Percentiles rank a stretch among this genome's conserved stretches.
Evolutionary conservation across 148 eudicot species (phyloP).

Genomic region (Tetragonia tetragonoides): DNA sequence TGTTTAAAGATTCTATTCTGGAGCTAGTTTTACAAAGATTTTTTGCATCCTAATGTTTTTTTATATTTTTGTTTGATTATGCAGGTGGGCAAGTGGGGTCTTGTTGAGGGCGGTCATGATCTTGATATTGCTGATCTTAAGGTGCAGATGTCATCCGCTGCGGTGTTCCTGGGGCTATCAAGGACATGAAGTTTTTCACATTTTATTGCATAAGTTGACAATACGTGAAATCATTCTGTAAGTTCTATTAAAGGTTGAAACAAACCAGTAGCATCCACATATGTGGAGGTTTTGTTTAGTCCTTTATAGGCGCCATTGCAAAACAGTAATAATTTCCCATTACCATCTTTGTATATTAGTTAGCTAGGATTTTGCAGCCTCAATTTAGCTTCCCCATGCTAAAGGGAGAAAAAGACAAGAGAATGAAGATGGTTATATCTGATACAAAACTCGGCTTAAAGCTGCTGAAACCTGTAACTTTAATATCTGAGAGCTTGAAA

Average conservation of each 20-base stretch:
- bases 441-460: too few species aligned
- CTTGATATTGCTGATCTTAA: conserved; percentile 87
- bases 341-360: neutral
- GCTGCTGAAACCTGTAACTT: too few species aligned
- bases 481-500: too few species aligned
- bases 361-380: conserved; percentile 31
- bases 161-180: conserved; percentile 78
- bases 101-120: conserved; percentile 99
- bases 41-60: neutral
- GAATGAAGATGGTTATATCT: too few species aligned
- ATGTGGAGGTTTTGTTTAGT: conserved; percentile 9
- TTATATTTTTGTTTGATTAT: neutral
- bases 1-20: neutral
- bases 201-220: neutral
- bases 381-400: neutral
- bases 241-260: neutral
- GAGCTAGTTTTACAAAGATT: neutral
- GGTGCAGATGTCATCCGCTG: conserved; percentile 81
- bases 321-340: conserved; percentile 20
- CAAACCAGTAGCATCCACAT: neutral
- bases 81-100: conserved; percentile 89
- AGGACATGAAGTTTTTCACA: conserved; percentile 31
- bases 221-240: conserved; percentile 1
- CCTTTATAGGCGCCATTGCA: conserved; percentile 2
- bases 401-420: neutral